Evolutionary conservation across 305 asterid genomes (phyloP).

Genomic region (Fraxinus ornus): DNA sequence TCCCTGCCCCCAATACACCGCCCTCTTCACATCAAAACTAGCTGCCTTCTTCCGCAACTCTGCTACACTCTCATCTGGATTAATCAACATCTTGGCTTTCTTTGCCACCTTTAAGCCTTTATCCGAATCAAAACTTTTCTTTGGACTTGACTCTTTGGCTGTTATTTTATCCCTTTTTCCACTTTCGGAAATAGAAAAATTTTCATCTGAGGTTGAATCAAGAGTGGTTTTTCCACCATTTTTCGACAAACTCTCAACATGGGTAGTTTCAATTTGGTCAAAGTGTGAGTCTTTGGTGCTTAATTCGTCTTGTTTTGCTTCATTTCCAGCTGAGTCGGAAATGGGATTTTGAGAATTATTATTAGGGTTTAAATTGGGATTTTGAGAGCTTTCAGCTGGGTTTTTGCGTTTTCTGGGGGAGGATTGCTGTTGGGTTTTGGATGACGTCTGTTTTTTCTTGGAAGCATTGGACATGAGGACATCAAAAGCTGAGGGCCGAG

Average conservation of each 20-base stretch:
- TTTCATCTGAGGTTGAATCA: not conserved
- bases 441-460: slow-evolving; percentile 37
- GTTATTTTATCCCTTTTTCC: not conserved
- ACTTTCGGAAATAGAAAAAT: not conserved
- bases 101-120: slow-evolving; percentile 26
- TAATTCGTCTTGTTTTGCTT: not conserved
- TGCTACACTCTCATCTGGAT: slow-evolving; percentile 47
- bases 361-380: not conserved
- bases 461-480: slow-evolving; percentile 59
- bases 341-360: not conserved
- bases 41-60: slow-evolving; percentile 24
- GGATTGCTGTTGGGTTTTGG: slow-evolving; percentile 34
- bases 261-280: slow-evolving; percentile 16
- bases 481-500: slow-evolving; percentile 57
- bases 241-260: not conserved
- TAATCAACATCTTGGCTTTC: slow-evolving; percentile 37
- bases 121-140: not conserved
- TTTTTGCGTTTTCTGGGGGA: slow-evolving; percentile 7
- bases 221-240: not conserved
- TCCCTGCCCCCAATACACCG: slow-evolving; percentile 79
- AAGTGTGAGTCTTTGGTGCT: slow-evolving; percentile 15
- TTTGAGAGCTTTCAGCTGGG: slow-evolving; percentile 5
- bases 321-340: not conserved
- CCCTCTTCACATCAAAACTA: slow-evolving; percentile 53
- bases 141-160: not conserved